Evolutionary conservation across 78 protist species (phyloP), one percentile per base, ranked within the genome.

Genomic region (Paulinella micropora): DNA sequence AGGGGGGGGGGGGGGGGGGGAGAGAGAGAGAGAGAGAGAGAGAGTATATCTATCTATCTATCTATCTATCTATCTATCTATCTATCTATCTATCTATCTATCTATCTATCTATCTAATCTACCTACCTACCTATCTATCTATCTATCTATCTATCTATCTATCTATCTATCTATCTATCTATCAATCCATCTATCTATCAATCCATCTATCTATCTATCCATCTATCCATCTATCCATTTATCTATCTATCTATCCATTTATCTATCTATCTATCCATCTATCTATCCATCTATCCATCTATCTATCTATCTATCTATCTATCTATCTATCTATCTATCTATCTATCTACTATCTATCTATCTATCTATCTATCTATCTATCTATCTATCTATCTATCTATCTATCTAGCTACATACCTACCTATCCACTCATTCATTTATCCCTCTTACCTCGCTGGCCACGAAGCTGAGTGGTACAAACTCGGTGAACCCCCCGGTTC

Each of bases 401-500:
- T 51, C 6, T 51, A 51, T 51, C 6, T 51, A 15, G 6, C 32
- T 51, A 51, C n/a, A n/a, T n/a, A n/a, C n/a, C n/a, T n/a, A 51
- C 15, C 32, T 15, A 51, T 51, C 32, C 73, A 51, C 15, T 23
- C 15, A 51, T 51, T 51, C 15, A 51, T 51, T 23, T 15, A 51
- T 51, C 15, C 15, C 6, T 15, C 6, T 51, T 51, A 23, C 84
- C 29, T 81, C 84, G 84, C 84, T 4, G 26, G 84, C 4, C 29
- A 81, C 84, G 84, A 81, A 81, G 34, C 39, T 34, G 39, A 81
- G 34, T 31, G 84, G 84, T 15, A 81, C 84, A 81, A 81, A 81
- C 34, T 81, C 84, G 6, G 84, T 81, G 84, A 81, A 81, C 9
- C 84, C 84, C 28, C 84, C 84, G 26, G 84, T 81, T 81, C 34